Percentiles rank a stretch among this genome's conserved stretches.
Evolutionary conservation across 441 rosid species (phyloP).

Genomic region (Gossypium schwendimanii): DNA sequence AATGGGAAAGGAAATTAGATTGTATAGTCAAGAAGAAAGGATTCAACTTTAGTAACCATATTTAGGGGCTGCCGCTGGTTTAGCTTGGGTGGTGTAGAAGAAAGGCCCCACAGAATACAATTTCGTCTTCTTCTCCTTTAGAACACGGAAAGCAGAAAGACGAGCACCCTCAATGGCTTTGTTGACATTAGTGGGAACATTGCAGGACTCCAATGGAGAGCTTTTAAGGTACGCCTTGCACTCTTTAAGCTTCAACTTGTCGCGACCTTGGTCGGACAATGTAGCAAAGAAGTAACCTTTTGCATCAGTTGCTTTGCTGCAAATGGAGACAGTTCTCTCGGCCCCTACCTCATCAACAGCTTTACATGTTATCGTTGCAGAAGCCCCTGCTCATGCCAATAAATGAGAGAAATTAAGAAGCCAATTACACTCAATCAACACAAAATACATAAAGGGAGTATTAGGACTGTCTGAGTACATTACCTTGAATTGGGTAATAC

Average conservation of each 20-base stretch:
- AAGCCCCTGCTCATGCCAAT: conserved; percentile 30
- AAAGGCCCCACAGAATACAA: conserved; percentile 44
- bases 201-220: conserved; percentile 36
- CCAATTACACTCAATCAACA: too few species aligned
- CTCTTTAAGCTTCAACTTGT: conserved; percentile 20
- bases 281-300: conserved; percentile 44
- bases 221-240: conserved; percentile 43
- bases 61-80: neutral
- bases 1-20: neutral
- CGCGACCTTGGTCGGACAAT: conserved; percentile 16
- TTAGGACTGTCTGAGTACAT: neutral
- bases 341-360: conserved; percentile 27
- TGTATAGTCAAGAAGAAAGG: neutral
- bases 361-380: conserved; percentile 37
- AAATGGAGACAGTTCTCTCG: conserved; percentile 28
- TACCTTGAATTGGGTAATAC: conserved; percentile 30
- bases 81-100: conserved; percentile 31
- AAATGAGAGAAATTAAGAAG: neutral
- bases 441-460: neutral
- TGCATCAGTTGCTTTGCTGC: conserved; percentile 34
- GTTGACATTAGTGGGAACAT: conserved; percentile 39
- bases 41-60: neutral
- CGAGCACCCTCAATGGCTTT: conserved; percentile 39
- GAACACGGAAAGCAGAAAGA: conserved; percentile 28
- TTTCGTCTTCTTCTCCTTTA: conserved; percentile 32